Conservation (phyloP, 176 grass and related monocot genomes). For the Poa pratensis region DNA sequence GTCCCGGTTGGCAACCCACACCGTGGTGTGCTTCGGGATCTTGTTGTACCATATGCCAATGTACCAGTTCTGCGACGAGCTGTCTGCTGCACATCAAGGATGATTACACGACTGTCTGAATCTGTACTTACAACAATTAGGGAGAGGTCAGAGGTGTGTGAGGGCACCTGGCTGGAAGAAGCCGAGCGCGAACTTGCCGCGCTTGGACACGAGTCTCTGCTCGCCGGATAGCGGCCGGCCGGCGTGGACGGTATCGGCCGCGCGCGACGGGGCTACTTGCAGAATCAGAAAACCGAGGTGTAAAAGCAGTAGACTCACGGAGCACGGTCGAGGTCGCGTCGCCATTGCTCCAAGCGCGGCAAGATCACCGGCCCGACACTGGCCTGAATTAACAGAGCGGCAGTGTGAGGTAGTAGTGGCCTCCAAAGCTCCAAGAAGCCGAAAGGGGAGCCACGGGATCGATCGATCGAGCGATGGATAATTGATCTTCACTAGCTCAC, state of each 20-base stretch:
- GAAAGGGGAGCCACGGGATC: background rate
- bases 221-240: constrained; percentile 31
- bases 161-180: constrained; percentile 54
- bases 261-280: background rate
- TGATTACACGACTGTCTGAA: background rate
- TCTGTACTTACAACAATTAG: background rate
- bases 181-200: constrained; percentile 58
- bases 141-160: background rate
- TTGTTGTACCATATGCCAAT: constrained; percentile 70
- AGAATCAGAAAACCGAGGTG: background rate
- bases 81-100: constrained; percentile 22
- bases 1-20: constrained; percentile 61
- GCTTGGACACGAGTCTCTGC: constrained; percentile 45
- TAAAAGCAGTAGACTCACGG: background rate
- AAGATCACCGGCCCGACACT: background rate
- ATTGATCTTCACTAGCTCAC: background rate
- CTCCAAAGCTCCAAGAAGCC: background rate
- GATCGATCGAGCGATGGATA: background rate
- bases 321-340: background rate
- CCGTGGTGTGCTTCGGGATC: constrained; percentile 39
- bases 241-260: constrained; percentile 30
- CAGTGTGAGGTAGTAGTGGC: background rate
- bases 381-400: background rate
- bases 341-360: constrained; percentile 31
- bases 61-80: constrained; percentile 42